Base-by-base conservation (phyloP, 257 asterid species). In the Fraxinus americana region DNA sequence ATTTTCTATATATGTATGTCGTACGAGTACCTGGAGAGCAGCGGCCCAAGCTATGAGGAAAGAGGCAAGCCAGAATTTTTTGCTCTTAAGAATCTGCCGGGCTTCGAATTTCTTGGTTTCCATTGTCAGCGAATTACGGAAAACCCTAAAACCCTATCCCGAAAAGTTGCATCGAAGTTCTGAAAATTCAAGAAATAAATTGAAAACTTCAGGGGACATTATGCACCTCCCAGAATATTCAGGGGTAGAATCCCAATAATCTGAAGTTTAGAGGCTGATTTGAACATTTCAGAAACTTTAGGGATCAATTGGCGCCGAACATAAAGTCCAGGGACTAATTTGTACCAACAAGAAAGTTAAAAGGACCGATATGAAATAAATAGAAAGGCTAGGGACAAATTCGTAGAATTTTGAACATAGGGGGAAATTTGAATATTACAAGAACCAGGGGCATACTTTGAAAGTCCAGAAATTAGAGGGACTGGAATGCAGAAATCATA, bases 11-110 rank as follows among this genome's bases (percentile, higher is more conserved):
- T 13, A 32, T 34, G 25, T 29, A 59, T 19, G 19, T 61, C 8
- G 29, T 25, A 80, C 67, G 19, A 41, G 63, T 80, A 93, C 97
- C 98, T 94, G 98, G 70, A 94, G 91, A 80, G 81, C 92, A 75
- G 97, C 96, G 14, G 98, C 98, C 98, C 98, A 94, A 17, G 79
- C 83, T 57, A 92, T 84, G 29, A 94, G 87, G 84, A 90, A 84
- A 36, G 97, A 94, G 50, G 98, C 97, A 73, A 84, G 9, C 97
- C 95, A 94, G 86, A 94, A 83, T 19, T 83, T 84, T 73, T 89
- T 92, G 38, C 91, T 96, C 86, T 89, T 94, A 78, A 94, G 86
- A 43, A 94, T 86, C 75, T 76, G 87, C 78, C 87, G 82, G 14
- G 75, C 70, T 75, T 88, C 83, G n/a, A 83, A 80, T 75, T 88